Percentiles rank a stretch among this genome's conserved stretches.
Evolutionary conservation across 2,329 filamentous ascomycete genomes (phyloP).

Genomic region (Pyrenophora seminiperda): DNA sequence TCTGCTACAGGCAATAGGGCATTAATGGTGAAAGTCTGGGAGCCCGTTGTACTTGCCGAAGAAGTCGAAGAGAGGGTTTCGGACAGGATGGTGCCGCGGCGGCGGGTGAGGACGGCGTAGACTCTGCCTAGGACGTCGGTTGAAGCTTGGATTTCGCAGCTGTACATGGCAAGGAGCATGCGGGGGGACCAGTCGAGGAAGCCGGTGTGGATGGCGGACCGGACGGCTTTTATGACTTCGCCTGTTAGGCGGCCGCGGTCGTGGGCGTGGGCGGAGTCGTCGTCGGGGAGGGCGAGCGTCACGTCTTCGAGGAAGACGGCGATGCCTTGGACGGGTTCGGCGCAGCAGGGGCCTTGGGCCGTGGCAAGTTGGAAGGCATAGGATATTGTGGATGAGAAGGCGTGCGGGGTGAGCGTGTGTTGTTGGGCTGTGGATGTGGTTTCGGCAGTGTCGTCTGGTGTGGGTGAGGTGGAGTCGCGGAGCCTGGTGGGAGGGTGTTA

Average conservation of each 20-base stretch:
- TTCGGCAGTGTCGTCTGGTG: constrained; percentile 36
- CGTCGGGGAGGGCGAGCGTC: constrained; percentile 61
- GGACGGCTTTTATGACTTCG: constrained; percentile 88
- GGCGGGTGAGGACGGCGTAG: constrained; percentile 95
- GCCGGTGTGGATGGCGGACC: constrained; percentile 78
- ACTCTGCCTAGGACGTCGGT: constrained; percentile 94
- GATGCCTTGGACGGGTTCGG: constrained; percentile 90
- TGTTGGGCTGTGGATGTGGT: constrained; percentile 20
- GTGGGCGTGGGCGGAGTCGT: constrained; percentile 60
- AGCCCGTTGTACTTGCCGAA: constrained; percentile 90
- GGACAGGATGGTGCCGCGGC: constrained; percentile 84
- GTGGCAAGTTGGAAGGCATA: constrained; percentile 95
- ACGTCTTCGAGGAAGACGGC: constrained; percentile 89
- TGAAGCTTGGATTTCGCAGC: constrained; percentile 93
- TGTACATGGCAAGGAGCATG: constrained; percentile 97
- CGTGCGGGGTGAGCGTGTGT: constrained; percentile 59
- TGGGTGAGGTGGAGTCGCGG: constrained; percentile 39
- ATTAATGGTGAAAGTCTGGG: constrained; percentile 93
- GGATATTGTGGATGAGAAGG: constrained; percentile 86
- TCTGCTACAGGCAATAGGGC: constrained; percentile 89
- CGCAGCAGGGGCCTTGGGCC: constrained; percentile 85
- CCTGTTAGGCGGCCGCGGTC: constrained; percentile 83
- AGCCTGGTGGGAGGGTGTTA: constrained; percentile 27
- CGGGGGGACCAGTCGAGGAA: constrained; percentile 96
- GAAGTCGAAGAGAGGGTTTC: constrained; percentile 94